Evolutionary conservation across 805 yeast species (phyloP).

Genomic region (Nakazawaea populi): DNA sequence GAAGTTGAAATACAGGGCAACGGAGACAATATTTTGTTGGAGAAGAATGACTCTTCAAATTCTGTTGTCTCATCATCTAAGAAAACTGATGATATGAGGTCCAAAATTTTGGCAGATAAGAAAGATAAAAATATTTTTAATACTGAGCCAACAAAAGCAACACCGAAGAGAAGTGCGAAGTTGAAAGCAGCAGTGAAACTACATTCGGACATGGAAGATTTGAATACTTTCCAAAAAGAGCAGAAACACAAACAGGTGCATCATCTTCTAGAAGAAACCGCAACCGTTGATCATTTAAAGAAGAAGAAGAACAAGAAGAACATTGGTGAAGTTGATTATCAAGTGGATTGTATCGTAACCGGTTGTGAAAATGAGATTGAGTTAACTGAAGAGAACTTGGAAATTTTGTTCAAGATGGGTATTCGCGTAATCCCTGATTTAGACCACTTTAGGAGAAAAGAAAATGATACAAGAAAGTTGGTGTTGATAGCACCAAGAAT

Average conservation of each 20-base stretch:
- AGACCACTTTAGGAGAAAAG: constrained; percentile 12
- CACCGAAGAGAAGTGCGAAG: constrained; percentile 48
- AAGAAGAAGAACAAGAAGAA: constrained; percentile 14
- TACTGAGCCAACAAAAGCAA: too few relatives aligned
- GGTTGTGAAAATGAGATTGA: constrained; percentile 53
- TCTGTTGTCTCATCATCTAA: too few relatives aligned
- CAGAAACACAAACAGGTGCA: constrained; percentile 13
- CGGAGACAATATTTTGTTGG: too few relatives aligned
- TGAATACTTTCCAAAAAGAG: constrained; percentile 58
- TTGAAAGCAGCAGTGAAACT: constrained; percentile 59
- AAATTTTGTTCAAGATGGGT: constrained; percentile 39
- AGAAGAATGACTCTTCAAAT: too few relatives aligned
- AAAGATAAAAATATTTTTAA: constrained; percentile 12
- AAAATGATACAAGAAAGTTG: constrained; percentile 35
- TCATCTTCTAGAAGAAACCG: too few relatives aligned
- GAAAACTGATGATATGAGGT: background rate
- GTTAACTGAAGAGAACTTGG: constrained; percentile 39
- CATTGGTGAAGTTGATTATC: constrained; percentile 22
- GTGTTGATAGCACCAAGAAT: constrained; percentile 73
- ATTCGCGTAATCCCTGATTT: constrained; percentile 38
- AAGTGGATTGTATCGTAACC: constrained; percentile 49
- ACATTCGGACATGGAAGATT: constrained; percentile 62
- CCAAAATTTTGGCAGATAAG: background rate
- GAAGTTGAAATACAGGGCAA: too few relatives aligned
- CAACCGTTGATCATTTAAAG: background rate